These are phyloP conservation scores for Paradendryphiella salina DNA, from an alignment of 2,329 filamentous ascomycete species.

Conservation along the genomic window DNA sequence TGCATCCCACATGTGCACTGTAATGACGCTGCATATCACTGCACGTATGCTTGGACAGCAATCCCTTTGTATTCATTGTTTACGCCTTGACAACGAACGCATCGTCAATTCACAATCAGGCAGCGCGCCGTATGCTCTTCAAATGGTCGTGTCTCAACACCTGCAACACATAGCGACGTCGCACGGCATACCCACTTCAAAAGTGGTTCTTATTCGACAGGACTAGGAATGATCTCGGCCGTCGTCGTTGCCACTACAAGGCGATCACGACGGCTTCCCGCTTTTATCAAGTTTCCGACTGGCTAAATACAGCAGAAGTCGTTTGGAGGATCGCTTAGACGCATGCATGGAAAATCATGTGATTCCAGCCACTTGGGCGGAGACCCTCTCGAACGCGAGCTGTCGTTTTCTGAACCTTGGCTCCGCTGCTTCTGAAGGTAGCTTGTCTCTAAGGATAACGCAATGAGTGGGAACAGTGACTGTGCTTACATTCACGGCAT, in stretches of 20 bases:
- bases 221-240: constrained; percentile 15
- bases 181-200: constrained; percentile 26
- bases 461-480: not conserved
- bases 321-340: constrained; percentile 34
- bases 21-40: constrained; percentile 7
- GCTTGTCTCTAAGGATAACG: not conserved
- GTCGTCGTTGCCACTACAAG: constrained; percentile 21
- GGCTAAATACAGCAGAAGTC: constrained; percentile 29
- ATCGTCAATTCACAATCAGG: not conserved
- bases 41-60: not conserved
- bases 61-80: not conserved
- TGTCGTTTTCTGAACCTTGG: not conserved
- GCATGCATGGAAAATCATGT: constrained; percentile 40
- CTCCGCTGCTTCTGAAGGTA: not conserved
- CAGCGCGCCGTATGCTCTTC: constrained; percentile 1
- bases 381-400: not conserved
- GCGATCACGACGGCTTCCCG: constrained; percentile 28
- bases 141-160: constrained; percentile 26
- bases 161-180: constrained; percentile 22
- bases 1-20: constrained; percentile 12
- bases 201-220: constrained; percentile 22
- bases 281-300: constrained; percentile 35
- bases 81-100: constrained; percentile 5
- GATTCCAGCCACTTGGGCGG: constrained; percentile 11
- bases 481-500: constrained; percentile 2